Percentiles rank a stretch among this genome's conserved stretches.
These are phyloP conservation scores for Reutealis trisperma DNA, from an alignment of 345 rosid genomes.

Conservation along the genomic window DNA sequence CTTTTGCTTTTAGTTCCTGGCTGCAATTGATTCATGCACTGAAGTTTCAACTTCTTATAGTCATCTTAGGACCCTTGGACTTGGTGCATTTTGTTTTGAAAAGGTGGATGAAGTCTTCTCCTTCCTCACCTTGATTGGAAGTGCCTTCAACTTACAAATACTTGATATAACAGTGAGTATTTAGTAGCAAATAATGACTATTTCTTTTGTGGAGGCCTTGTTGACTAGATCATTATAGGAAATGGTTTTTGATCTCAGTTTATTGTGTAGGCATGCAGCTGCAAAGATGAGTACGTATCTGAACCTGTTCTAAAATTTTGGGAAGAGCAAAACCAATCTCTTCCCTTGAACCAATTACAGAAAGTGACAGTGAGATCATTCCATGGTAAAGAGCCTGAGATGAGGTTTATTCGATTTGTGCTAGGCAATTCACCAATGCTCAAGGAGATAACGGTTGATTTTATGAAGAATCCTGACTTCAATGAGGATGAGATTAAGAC, in stretches of 20 bases:
- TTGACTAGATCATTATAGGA: not conserved
- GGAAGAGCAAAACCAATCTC: not conserved
- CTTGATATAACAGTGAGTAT: slow-evolving; percentile 6
- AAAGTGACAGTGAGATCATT: slow-evolving; percentile 13
- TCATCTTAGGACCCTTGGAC: slow-evolving; percentile 3
- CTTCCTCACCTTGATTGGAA: not conserved
- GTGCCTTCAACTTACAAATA: not conserved
- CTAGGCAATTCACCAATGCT: not conserved
- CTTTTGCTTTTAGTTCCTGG: slow-evolving; percentile 17
- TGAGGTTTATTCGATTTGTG: slow-evolving; percentile 1
- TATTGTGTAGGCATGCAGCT: not conserved
- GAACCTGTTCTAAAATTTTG: slow-evolving; percentile 8
- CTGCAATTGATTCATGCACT: slow-evolving; percentile 3
- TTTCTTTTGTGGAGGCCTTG: not conserved
- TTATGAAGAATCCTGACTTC: not conserved
- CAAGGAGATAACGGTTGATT: not conserved
- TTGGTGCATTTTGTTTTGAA: slow-evolving; percentile 9
- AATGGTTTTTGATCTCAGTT: not conserved
- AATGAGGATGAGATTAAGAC: slow-evolving; percentile 4
- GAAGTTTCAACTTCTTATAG: slow-evolving; percentile 4
- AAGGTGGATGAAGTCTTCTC: slow-evolving; percentile 1
- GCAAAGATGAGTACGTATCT: not conserved
- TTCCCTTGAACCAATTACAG: not conserved
- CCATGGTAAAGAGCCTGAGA: slow-evolving; percentile 1
- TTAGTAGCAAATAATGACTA: too few relatives aligned